Evolutionary conservation across 805 yeast species (phyloP).

Genomic region (Suhomyces vadensis): DNA sequence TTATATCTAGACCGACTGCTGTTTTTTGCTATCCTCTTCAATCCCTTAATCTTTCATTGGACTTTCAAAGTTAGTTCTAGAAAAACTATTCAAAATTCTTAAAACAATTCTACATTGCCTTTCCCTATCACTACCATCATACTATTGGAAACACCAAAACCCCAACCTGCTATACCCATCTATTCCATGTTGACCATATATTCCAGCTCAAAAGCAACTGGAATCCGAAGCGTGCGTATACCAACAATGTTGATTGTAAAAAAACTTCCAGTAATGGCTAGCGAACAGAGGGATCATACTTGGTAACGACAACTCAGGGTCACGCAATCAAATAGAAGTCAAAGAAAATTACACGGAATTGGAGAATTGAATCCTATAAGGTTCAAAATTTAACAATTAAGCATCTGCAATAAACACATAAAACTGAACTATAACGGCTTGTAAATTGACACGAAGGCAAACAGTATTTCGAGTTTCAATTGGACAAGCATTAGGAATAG

Average conservation of each 20-base stretch:
- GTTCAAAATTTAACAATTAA: background rate
- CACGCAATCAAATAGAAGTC: background rate
- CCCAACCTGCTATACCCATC: too few species aligned
- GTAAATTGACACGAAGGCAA: slow-evolving; percentile 5
- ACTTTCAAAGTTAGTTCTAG: too few species aligned
- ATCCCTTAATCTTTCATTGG: too few species aligned
- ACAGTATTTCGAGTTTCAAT: background rate
- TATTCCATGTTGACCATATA: too few species aligned
- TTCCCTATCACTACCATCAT: too few species aligned
- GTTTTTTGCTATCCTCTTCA: too few species aligned
- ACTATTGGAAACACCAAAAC: too few species aligned
- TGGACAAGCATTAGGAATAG: background rate
- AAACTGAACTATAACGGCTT: background rate
- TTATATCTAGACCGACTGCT: too few species aligned
- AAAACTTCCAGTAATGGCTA: slow-evolving; percentile 7
- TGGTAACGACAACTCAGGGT: background rate
- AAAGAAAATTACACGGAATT: background rate
- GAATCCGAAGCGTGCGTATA: slow-evolving; percentile 3
- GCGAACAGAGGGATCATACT: background rate
- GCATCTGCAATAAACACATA: background rate
- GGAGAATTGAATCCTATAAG: background rate
- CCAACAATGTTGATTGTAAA: slow-evolving; percentile 4
- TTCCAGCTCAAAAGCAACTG: background rate
- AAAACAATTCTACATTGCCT: too few species aligned
- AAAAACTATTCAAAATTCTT: too few species aligned